These are phyloP conservation scores for Rhizopogon vulgaris DNA, from an alignment of 768 basidiomycete species.

Conservation along the genomic window DNA sequence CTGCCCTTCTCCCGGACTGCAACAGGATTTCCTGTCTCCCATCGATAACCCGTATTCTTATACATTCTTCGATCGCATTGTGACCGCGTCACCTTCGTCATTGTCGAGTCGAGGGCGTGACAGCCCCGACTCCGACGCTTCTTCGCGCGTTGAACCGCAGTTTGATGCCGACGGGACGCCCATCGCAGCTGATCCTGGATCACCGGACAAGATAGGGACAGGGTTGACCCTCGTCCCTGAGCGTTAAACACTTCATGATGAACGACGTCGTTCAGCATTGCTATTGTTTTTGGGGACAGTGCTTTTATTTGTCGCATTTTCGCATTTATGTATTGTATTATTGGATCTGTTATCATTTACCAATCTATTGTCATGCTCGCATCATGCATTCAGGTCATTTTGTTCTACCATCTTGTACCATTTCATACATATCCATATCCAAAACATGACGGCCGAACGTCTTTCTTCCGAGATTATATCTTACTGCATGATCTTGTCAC, in stretches of 20 bases:
- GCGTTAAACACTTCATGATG: constrained; percentile 25
- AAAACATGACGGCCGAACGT: too few relatives aligned
- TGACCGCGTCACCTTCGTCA: constrained; percentile 30
- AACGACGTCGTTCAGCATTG: neutral
- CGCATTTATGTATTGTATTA: neutral
- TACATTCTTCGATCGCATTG: constrained; percentile 35
- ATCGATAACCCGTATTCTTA: constrained; percentile 25
- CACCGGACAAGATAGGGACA: constrained; percentile 34
- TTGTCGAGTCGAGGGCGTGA: constrained; percentile 29
- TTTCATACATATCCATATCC: neutral
- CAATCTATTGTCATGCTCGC: neutral
- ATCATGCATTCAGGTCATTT: neutral
- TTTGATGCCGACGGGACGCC: constrained; percentile 42
- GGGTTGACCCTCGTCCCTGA: constrained; percentile 40
- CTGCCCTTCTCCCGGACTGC: constrained; percentile 18
- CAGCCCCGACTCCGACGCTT: constrained; percentile 8
- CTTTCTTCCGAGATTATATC: too few relatives aligned
- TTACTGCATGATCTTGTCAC: too few relatives aligned
- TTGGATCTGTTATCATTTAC: neutral
- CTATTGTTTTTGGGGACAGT: too few relatives aligned
- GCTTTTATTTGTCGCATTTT: neutral
- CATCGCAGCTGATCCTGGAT: constrained; percentile 30
- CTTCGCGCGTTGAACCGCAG: constrained; percentile 12
- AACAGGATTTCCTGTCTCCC: constrained; percentile 14
- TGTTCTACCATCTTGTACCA: neutral